Evolutionary conservation across 2,329 filamentous ascomycete species (phyloP), one percentile per base, ranked within the genome.

Genomic region (Ceratocystis lukuohia): DNA sequence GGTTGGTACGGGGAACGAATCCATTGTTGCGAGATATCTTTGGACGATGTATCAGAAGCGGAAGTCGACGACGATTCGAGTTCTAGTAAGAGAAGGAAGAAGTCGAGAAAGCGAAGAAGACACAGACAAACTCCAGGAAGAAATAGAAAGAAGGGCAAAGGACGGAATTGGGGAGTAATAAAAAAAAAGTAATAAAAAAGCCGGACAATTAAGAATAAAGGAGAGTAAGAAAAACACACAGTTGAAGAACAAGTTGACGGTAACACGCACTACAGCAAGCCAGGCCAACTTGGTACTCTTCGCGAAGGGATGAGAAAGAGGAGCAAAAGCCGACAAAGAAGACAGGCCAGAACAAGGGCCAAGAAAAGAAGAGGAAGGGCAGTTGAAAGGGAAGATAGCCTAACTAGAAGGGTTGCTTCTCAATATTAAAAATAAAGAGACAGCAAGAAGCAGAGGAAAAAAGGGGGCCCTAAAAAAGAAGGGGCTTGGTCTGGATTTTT

Each of bases 1-100:
- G 69, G 91, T 91, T 66, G 93, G 93, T 71, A 85, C 75, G 33
- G 66, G 64, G 53, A 66, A 45, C 64, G 67, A 66, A 50, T 61
- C 67, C 64, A 66, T 68, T 68, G 64, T 68, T 56, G 44, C 28
- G 41, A 62, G n/a, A 12, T 17, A 41, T 33, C 53, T 37, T 20
- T 4, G 28, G 7, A 25, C 28, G 48, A 30, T 45, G 15, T 65
- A 37, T 56, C 37, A 28, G 41, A 20, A 46, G 46, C 45, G 20
- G 17, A 53, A 65, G 44, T 48, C 22, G 50, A 65, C 41, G 57
- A 62, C 15, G 48, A 62, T 22, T 20, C 61, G 65, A 62, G 28
- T 50, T 41, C 30, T 53, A n/a, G 25, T 41, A 22, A 20, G 30
- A 15, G 30, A 44, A 44, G 15, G 44, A 61, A 8, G 46, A 33